phyloP scores from a whole-genome alignment of 2,329 filamentous ascomycete species.

The Exophiala sp. region DNA sequence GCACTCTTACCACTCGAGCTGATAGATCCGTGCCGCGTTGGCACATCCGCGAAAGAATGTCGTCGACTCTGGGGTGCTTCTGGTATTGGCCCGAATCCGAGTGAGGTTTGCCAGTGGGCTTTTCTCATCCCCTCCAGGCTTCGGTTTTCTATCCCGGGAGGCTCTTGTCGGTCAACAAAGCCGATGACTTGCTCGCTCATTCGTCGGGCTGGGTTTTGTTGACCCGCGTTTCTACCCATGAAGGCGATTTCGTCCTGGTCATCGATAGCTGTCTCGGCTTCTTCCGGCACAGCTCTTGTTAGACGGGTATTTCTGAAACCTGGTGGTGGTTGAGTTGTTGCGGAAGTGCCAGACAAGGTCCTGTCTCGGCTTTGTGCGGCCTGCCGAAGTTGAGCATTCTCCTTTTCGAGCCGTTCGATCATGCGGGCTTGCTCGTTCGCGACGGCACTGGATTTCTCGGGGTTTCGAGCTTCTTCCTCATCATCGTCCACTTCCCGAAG shows the following conservation, averaged over 20 bases:
- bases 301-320: conserved; percentile 38
- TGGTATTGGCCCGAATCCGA: conserved; percentile 45
- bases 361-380: conserved; percentile 42
- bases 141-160: conserved; percentile 39
- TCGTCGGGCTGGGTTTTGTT: conserved; percentile 38
- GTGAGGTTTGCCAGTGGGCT: conserved; percentile 50
- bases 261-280: conserved; percentile 42
- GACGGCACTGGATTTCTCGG: conserved; percentile 38
- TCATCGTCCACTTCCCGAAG: conserved; percentile 50
- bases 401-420: conserved; percentile 46
- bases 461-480: conserved; percentile 32
- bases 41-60: conserved; percentile 51
- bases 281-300: conserved; percentile 41
- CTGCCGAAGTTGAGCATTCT: conserved; percentile 47
- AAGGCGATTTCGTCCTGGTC: conserved; percentile 43
- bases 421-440: conserved; percentile 41
- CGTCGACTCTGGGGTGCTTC: conserved; percentile 50
- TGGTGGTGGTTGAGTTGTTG: conserved; percentile 32
- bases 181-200: conserved; percentile 45
- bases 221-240: conserved; percentile 33
- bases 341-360: conserved; percentile 39
- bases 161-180: conserved; percentile 39
- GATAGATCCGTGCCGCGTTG: conserved; percentile 45
- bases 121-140: conserved; percentile 45
- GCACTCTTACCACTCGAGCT: conserved; percentile 36